Percentiles rank a stretch among this genome's conserved stretches.
phyloP scores from a whole-genome alignment of 169 alveolate species.

The Babesia sp. region DNA sequence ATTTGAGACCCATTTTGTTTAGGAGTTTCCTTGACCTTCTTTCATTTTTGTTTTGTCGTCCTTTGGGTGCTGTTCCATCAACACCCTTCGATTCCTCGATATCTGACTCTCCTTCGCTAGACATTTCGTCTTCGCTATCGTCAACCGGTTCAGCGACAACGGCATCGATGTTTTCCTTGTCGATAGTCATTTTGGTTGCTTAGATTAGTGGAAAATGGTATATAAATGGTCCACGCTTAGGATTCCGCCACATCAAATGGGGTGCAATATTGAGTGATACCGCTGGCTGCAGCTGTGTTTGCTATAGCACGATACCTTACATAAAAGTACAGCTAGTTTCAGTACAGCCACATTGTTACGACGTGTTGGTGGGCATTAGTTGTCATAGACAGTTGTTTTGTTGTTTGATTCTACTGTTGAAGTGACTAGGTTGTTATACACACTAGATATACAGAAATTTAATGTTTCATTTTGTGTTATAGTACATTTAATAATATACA shows the following conservation, averaged over 20 bases:
- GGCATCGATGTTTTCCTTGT: slow-evolving; percentile 12
- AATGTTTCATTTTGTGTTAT: no score
- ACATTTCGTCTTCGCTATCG: slow-evolving; percentile 46
- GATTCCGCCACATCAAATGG: slow-evolving; percentile 45
- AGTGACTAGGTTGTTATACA: no score
- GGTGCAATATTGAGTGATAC: no score
- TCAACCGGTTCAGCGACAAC: slow-evolving; percentile 36
- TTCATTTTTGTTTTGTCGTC: slow-evolving; percentile 87
- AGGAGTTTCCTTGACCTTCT: slow-evolving; percentile 93
- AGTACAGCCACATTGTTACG: no score
- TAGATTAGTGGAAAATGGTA: background rate
- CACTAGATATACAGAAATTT: no score
- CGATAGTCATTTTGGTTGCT: background rate
- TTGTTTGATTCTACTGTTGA: no score
- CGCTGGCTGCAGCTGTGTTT: no score
- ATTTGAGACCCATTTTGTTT: slow-evolving; percentile 89
- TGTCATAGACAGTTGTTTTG: no score
- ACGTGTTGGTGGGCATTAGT: no score
- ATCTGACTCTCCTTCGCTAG: slow-evolving; percentile 63
- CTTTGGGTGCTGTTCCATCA: slow-evolving; percentile 47
- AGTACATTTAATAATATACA: no score
- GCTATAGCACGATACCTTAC: no score
- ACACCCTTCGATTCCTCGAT: slow-evolving; percentile 44
- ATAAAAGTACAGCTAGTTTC: no score
- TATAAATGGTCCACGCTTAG: background rate